phyloP scores from a whole-genome alignment of 768 basidiomycete genomes.

The Sutorius australiensis region DNA sequence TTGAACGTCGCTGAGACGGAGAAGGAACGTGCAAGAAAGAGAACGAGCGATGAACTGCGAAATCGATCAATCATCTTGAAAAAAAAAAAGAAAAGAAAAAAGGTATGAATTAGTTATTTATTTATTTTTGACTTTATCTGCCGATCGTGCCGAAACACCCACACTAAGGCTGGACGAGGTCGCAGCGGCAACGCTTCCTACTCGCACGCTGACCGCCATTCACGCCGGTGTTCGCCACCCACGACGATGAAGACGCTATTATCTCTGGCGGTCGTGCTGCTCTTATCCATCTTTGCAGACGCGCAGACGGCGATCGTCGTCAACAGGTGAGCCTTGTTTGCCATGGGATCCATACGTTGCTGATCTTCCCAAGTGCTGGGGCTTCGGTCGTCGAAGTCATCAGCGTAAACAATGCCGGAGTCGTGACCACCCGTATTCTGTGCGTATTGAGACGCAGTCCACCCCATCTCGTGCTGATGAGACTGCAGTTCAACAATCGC shows the following conservation, averaged over 20 bases:
- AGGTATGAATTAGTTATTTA: background rate
- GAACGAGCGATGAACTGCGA: constrained; percentile 12
- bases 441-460: constrained; percentile 23
- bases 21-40: constrained; percentile 26
- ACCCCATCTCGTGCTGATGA: constrained; percentile 5
- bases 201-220: background rate
- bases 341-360: background rate
- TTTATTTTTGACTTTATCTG: constrained; percentile 10
- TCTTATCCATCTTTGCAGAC: constrained; percentile 18
- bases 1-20: constrained; percentile 36
- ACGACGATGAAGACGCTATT: constrained; percentile 16
- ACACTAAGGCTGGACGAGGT: background rate
- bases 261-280: constrained; percentile 13
- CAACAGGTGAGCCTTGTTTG: constrained; percentile 41
- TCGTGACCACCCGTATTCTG: constrained; percentile 42
- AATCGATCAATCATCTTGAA: constrained; percentile 33
- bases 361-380: constrained; percentile 40
- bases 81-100: constrained; percentile 4
- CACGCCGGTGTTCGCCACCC: constrained; percentile 6
- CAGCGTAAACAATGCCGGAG: constrained; percentile 38
- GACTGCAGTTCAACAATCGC: constrained; percentile 11
- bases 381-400: constrained; percentile 49
- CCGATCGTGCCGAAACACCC: constrained; percentile 19
- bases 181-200: background rate
- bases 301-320: constrained; percentile 49